Evolutionary conservation across 768 basidiomycete genomes (phyloP).

Genomic region (Mycena kentingensis): DNA sequence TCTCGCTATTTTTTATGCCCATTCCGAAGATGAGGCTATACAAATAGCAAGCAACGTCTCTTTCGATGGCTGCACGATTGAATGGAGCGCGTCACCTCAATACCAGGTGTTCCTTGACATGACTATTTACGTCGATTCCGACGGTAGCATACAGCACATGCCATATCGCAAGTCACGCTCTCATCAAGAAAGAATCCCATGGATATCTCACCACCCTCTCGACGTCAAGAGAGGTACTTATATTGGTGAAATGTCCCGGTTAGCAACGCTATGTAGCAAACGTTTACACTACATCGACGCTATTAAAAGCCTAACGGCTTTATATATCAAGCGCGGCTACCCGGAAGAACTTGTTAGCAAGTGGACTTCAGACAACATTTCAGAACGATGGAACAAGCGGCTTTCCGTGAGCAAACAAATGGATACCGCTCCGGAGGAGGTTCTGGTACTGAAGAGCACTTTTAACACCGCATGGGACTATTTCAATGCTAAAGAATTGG

Average conservation of each 20-base stretch:
- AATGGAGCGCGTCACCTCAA: constrained; percentile 23
- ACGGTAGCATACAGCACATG: constrained; percentile 18
- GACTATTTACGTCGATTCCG: constrained; percentile 26
- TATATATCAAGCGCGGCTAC: constrained; percentile 36
- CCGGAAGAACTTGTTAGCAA: constrained; percentile 26
- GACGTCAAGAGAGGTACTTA: constrained; percentile 29
- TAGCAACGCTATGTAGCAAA: constrained; percentile 18
- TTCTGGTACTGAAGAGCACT: constrained; percentile 34
- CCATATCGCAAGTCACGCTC: constrained; percentile 23
- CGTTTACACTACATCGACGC: constrained; percentile 28
- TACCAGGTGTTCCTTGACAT: constrained; percentile 33
- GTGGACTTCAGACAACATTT: constrained; percentile 29
- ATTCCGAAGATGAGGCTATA: constrained; percentile 18
- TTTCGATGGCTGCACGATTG: constrained; percentile 25
- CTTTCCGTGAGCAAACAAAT: constrained; percentile 9
- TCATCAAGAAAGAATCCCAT: constrained; percentile 32
- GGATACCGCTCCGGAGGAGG: constrained; percentile 15
- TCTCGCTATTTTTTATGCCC: constrained; percentile 25
- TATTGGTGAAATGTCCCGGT: constrained; percentile 27
- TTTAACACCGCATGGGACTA: constrained; percentile 38
- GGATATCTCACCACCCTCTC: constrained; percentile 24
- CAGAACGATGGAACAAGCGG: constrained; percentile 32
- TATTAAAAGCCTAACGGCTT: constrained; percentile 24
- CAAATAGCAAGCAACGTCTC: constrained; percentile 1
- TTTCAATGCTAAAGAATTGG: constrained; percentile 33